Conservation (phyloP, 2,329 filamentous ascomycete species). For the Penicillium sp. region DNA sequence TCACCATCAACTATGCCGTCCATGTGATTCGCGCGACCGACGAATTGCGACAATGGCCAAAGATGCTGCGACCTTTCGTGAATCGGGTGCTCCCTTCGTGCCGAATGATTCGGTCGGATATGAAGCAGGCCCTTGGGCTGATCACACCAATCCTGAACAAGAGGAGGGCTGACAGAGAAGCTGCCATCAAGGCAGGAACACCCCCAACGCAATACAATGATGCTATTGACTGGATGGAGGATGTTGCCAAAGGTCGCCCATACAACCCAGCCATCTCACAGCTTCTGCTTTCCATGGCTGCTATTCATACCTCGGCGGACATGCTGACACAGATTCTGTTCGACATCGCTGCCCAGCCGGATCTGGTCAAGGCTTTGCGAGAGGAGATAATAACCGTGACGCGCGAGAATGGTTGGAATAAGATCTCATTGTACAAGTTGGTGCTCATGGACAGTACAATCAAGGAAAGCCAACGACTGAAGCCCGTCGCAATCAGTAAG, state of each 20-base stretch:
- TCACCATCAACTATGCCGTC: neutral
- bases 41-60: too few species aligned
- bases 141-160: too few species aligned
- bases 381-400: slow-evolving; percentile 20
- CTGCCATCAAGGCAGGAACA: neutral
- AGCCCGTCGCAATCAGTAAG: slow-evolving; percentile 22
- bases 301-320: slow-evolving; percentile 24
- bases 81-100: too few species aligned
- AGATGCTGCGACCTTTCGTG: too few species aligned
- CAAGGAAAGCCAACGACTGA: slow-evolving; percentile 39
- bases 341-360: slow-evolving; percentile 13
- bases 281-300: slow-evolving; percentile 17
- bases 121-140: too few species aligned
- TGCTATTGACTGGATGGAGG: slow-evolving; percentile 26
- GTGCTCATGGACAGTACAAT: slow-evolving; percentile 36
- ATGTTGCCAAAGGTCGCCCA: slow-evolving; percentile 16
- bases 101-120: too few species aligned
- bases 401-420: neutral
- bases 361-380: slow-evolving; percentile 14
- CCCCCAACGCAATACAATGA: slow-evolving; percentile 12
- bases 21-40: too few species aligned
- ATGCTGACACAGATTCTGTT: slow-evolving; percentile 20
- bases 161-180: neutral
- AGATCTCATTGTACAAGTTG: too few species aligned
- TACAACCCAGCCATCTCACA: slow-evolving; percentile 21